A percentile compares a stretch with the other conserved stretches of the same genome.
phyloP scores from a whole-genome alignment of 177 flowering plant genomes.

The Vitis hybrid region DNA sequence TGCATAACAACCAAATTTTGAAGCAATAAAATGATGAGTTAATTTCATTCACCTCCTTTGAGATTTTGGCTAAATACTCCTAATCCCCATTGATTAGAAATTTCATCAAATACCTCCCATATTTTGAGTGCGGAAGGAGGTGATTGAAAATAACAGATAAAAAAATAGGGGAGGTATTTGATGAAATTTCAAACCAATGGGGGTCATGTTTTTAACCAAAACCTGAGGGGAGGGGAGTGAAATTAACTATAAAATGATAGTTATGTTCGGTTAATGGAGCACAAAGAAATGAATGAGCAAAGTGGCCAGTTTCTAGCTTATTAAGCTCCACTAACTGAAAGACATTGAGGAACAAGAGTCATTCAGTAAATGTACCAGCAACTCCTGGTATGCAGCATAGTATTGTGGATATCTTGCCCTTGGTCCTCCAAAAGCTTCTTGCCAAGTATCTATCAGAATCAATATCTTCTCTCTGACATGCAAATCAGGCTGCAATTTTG shows the following conservation, averaged over 20 bases:
- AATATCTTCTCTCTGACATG: slow-evolving; percentile 95
- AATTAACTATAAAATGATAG: too few species aligned
- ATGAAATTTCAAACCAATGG: not conserved
- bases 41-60: too few species aligned
- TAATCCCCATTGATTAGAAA: too few species aligned
- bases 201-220: not conserved
- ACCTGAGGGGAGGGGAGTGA: too few species aligned
- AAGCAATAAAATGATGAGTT: not conserved
- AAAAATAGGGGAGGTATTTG: too few species aligned
- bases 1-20: not conserved
- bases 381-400: slow-evolving; percentile 88
- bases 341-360: not conserved
- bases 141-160: too few species aligned
- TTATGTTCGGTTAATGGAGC: not conserved
- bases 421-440: slow-evolving; percentile 99
- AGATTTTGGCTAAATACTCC: too few species aligned
- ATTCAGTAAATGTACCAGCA: slow-evolving; percentile 57
- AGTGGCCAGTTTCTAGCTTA: not conserved
- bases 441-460: slow-evolving; percentile 93
- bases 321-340: slow-evolving; percentile 5
- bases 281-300: slow-evolving; percentile 2
- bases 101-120: too few species aligned
- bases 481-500: slow-evolving; percentile 69
- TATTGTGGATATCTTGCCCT: slow-evolving; percentile 98
- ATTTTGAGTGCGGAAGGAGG: too few species aligned